phyloP scores from a whole-genome alignment of 2,329 filamentous ascomycete species.

The Gaeumannomyces tritici region DNA sequence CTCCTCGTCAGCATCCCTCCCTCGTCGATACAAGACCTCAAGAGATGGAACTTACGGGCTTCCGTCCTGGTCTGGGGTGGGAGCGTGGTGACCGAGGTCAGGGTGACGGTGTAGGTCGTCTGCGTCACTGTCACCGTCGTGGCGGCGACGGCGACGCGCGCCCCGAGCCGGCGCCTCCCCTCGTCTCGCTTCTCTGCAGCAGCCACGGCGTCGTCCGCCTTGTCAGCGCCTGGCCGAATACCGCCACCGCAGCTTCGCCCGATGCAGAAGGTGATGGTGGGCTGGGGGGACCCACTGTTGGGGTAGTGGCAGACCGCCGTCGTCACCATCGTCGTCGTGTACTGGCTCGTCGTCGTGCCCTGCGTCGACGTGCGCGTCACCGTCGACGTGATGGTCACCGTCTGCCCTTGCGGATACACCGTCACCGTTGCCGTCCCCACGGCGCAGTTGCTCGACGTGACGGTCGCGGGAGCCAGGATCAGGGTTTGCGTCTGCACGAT shows the following conservation, averaged over 20 bases:
- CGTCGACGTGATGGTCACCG: conserved; percentile 18
- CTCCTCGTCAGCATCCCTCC: neutral
- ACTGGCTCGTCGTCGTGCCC: conserved; percentile 19
- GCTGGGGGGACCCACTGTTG: conserved; percentile 10
- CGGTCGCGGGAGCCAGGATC: conserved; percentile 20
- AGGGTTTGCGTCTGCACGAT: conserved; percentile 21
- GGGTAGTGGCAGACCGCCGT: conserved; percentile 24
- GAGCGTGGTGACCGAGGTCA: conserved; percentile 22
- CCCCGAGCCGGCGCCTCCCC: conserved; percentile 12
- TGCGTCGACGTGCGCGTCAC: conserved; percentile 22
- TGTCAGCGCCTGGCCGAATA: neutral
- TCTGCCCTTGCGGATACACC: conserved; percentile 19
- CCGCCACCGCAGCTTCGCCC: conserved; percentile 2
- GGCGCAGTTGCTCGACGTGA: conserved; percentile 23
- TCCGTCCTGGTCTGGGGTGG: conserved; percentile 23
- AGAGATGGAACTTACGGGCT: neutral
- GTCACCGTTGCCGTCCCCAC: conserved; percentile 23
- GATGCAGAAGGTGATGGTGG: conserved; percentile 2
- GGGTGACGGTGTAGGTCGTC: conserved; percentile 24
- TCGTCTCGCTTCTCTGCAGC: neutral
- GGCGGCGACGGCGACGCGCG: conserved; percentile 17
- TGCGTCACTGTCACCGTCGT: conserved; percentile 26
- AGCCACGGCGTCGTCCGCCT: neutral
- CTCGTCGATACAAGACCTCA: too few species aligned
- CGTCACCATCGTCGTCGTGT: conserved; percentile 20